Base-by-base conservation (phyloP, 2,329 filamentous ascomycete genomes). In the Talaromyces sp. region DNA sequence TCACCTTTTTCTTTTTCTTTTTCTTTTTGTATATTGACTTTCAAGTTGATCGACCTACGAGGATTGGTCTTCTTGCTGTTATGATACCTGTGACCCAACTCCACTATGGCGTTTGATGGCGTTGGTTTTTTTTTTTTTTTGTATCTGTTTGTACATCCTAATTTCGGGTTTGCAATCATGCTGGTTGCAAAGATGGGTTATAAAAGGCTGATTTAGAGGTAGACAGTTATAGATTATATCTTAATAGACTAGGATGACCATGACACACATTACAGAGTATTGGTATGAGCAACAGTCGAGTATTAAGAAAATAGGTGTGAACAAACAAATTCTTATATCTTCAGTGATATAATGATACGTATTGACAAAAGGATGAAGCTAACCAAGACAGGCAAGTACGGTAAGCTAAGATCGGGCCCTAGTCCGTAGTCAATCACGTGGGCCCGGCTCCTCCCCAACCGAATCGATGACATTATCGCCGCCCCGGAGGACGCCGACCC, bases 351-450 rank as follows among this genome's bases (percentile, higher is more conserved):
- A 23, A 23, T 23, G 23, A 23, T 23, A 23, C 23, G 23, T 23
- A 23, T 23, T 23, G 23, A 23, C 23, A 23, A 23, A 36, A 36
- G 16, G 3, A 6, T 3, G 2, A 3, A n/a, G 18, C 44, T 51
- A 55, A 55, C 18, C 28, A 4, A 8, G n/a, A n/a, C 3, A n/a
- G 4, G 28, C 9, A 23, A 55, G 5, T 33, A 44, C 12, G 4
- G 7, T 28, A 51, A 9, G 56, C 64, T 67, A 75, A 64, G 56
- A 76, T 76, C 75, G 73, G 75, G 71, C 73, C 74, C 36, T 40
- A 40, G 14, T 6, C 36, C 36, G 8, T 27, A 5, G 10, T 23
- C 44, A 18, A 47, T 47, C 23, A 23, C 44, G n/a, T 27, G 44
- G 44, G 44, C n/a, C 10, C 4, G n/a, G n/a, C 9, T 47, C 6